Base-by-base conservation (phyloP, 1,139 yeast genomes). In the Lizanozyma gosingica region DNA sequence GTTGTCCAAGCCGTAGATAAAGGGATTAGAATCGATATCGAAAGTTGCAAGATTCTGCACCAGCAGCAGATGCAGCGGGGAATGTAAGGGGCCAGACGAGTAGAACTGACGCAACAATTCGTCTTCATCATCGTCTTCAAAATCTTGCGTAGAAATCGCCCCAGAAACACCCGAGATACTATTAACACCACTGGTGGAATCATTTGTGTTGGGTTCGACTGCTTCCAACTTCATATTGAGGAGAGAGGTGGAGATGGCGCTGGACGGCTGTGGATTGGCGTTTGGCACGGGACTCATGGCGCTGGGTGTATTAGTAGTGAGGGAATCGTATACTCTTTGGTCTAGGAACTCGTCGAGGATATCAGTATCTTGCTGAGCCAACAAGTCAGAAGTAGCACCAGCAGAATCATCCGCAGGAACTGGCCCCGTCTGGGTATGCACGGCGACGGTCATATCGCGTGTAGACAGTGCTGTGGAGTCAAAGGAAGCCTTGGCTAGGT, bases 291-390 rank as follows among this genome's bases (percentile, higher is more conserved):
- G 16, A 14, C n/a, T 17, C 17, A 18, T 6, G 17, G 42, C 34
- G 14, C 45, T 53, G 3, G 64, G 64, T 2, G 63, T 55, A 41
- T 52, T 57, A 16, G 54, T 50, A 9, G 60, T 60, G 38, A 62
- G 46, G 15, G 63, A 57, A 27, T 73, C 79, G 46, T 73, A 76
- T 2, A 76, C 71, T 41, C 81, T 59, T 49, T 73, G 76, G 53
- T 77, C 83, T 40, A 77, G 60, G 48, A 77, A 76, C 54, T 77
- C 83, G 48, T 75, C 80, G 40, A 77, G 54, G 34, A 69, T 65
- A 44, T 69, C 73, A 37, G 65, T 70, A 40, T 64, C 67, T 18
- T 63, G 63, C 15, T 8, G 4, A 14, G 16, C 4, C 16, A 34
- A 34, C n/a, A 9, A 11, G n/a, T 34, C 36, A 43, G 14, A 60